Evolutionary conservation across 352 stramenopile genomes (phyloP).

Genomic region (Achlya hypogyna): DNA sequence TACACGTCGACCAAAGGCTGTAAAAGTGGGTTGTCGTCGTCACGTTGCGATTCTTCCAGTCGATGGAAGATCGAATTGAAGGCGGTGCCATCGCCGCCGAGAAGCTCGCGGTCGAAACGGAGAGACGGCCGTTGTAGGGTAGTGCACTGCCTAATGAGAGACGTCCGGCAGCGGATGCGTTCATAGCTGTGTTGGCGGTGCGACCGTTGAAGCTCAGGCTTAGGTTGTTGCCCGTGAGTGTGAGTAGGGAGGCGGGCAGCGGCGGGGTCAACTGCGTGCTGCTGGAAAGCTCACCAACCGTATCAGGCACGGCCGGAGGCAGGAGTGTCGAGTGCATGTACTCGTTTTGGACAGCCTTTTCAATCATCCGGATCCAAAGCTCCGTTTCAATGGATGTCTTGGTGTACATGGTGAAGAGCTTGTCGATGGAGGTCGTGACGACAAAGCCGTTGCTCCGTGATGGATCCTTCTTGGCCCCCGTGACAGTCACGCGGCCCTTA

Average conservation of each 20-base stretch:
- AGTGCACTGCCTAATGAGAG: slow-evolving; percentile 8
- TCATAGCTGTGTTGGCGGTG: neutral
- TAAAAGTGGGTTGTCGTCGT: slow-evolving; percentile 80
- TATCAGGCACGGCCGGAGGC: slow-evolving; percentile 15
- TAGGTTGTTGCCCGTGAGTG: neutral
- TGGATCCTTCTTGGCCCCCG: slow-evolving; percentile 52
- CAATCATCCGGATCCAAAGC: slow-evolving; percentile 79
- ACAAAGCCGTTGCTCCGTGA: slow-evolving; percentile 61
- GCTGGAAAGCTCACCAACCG: neutral
- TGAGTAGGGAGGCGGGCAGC: slow-evolving; percentile 3
- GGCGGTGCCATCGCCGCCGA: slow-evolving; percentile 37
- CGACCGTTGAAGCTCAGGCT: slow-evolving; percentile 21
- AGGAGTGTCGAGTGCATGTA: slow-evolving; percentile 9
- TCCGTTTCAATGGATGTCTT: slow-evolving; percentile 70
- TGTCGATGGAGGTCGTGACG: slow-evolving; percentile 83
- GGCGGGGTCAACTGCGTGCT: neutral
- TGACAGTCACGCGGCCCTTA: slow-evolving; percentile 69
- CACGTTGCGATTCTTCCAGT: slow-evolving; percentile 80
- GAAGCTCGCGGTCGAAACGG: slow-evolving; percentile 13
- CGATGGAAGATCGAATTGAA: slow-evolving; percentile 60
- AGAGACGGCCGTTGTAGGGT: slow-evolving; percentile 9
- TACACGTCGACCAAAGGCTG: slow-evolving; percentile 47
- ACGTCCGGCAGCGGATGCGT: neutral
- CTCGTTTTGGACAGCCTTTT: slow-evolving; percentile 55
- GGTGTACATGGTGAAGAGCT: slow-evolving; percentile 78